phyloP scores from a whole-genome alignment of 768 basidiomycete species.

The Pisolithus sp. region DNA sequence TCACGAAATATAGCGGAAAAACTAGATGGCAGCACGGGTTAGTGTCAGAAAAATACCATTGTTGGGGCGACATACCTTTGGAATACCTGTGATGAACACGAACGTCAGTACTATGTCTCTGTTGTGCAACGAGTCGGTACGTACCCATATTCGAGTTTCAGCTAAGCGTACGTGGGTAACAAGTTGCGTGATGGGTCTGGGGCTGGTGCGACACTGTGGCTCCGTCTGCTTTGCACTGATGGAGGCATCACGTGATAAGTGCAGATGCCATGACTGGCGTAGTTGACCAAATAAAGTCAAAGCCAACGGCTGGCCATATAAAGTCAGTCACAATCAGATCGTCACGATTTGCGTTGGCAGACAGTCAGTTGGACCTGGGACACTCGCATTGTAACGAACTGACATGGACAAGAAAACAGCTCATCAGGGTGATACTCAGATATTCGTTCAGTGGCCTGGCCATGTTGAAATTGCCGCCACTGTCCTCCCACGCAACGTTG shows the following conservation, averaged over 20 bases:
- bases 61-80: conserved; percentile 44
- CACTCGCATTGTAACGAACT: too few species aligned
- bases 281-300: too few species aligned
- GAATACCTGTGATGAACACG: conserved; percentile 40
- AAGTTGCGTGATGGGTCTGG: not conserved
- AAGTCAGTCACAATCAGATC: too few species aligned
- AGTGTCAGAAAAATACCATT: conserved; percentile 1
- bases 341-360: too few species aligned
- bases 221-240: not conserved
- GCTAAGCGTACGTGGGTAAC: conserved; percentile 4
- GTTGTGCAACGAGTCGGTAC: not conserved
- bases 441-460: too few species aligned
- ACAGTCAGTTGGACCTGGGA: too few species aligned
- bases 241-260: not conserved
- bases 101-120: conserved; percentile 1
- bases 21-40: conserved; percentile 41
- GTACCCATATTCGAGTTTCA: conserved; percentile 18
- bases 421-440: too few species aligned
- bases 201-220: not conserved
- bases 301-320: too few species aligned
- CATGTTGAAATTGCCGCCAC: too few species aligned
- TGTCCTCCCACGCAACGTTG: too few species aligned
- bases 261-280: not conserved
- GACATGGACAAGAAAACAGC: too few species aligned
- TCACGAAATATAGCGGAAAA: conserved; percentile 94